Evolutionary conservation across 108 stramenopile species (phyloP), one percentile per base, ranked within the genome.

Genomic region (Asterionellopsis glacialis): DNA sequence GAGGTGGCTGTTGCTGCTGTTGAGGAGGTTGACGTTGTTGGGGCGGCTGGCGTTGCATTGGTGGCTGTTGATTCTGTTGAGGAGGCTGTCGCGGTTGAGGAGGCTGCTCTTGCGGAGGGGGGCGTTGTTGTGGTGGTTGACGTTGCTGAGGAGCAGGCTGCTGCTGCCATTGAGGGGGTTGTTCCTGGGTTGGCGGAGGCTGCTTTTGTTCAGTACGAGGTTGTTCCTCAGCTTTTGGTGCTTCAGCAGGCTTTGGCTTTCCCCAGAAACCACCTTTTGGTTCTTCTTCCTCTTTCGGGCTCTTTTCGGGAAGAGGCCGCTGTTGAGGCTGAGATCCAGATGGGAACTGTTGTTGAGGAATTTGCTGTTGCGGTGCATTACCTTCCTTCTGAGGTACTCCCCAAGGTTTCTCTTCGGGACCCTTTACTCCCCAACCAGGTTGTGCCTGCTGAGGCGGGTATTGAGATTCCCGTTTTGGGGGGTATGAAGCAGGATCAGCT

Each of bases 11-110:
- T 23, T 45, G 67, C 43, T 62, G 63, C n/a, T 50, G 59, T 39
- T 63, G 68, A 18, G 45, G 61, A 49, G 49, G 68, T 12, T 54
- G 56, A 6, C 51, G 56, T 19, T 57, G 56, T 40, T 19, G 60
- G 2, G 22, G 47, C 7, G 21, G 60, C 60, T 45, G 60, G 14
- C 19, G 23, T 22, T 14, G 13, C 22, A 15, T 22, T 26, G 10
- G 51, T 27, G 11, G 49, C 14, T n/a, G 25, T 11, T 27, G 61
- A 45, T 16, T 16, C 21, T 23, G 59, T 7, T 39, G 57, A 57
- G 39, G 57, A 14, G 28, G 57, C 3, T 2, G 27, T 11, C 9
- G 57, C 33, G 2, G 57, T 12, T 39, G 57, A 7, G 4, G 24
- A 15, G 27, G 57, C 48, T 45, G 64, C 9, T n/a, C 18, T 18